phyloP scores from a whole-genome alignment of 768 basidiomycete genomes.

The Agaricus blazei region DNA sequence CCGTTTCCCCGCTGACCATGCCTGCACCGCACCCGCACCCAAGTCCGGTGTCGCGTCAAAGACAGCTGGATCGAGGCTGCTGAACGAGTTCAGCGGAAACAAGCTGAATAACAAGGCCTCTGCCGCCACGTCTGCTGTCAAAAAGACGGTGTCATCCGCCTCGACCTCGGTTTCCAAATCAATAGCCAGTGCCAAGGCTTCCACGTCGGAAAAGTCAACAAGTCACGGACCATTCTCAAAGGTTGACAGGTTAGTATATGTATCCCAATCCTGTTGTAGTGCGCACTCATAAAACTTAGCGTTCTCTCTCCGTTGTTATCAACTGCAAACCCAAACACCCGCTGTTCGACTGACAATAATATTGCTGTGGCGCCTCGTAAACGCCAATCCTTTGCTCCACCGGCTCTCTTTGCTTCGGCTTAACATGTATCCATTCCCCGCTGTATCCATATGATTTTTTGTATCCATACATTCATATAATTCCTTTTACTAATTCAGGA shows the following conservation, averaged over 20 bases:
- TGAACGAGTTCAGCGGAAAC: constrained; percentile 36
- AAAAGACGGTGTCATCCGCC: constrained; percentile 7
- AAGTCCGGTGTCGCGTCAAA: constrained; percentile 11
- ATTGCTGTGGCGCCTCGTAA: constrained; percentile 30
- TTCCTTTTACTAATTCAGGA: constrained; percentile 34
- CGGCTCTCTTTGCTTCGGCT: constrained; percentile 60
- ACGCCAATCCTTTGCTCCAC: constrained; percentile 55
- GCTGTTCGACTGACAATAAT: constrained; percentile 15
- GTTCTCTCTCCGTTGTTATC: constrained; percentile 21
- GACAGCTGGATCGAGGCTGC: constrained; percentile 13
- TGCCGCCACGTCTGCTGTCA: constrained; percentile 22
- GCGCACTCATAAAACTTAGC: constrained; percentile 68
- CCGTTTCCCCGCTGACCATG: constrained; percentile 74
- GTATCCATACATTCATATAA: constrained; percentile 15
- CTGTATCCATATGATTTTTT: constrained; percentile 21
- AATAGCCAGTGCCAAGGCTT: constrained; percentile 20
- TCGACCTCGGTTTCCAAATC: constrained; percentile 24
- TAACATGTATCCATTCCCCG: constrained; percentile 33
- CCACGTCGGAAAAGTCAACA: constrained; percentile 17
- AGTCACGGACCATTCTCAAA: constrained; percentile 35
- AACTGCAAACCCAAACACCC: constrained; percentile 14
- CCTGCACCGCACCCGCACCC: constrained; percentile 32
- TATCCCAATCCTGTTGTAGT: constrained; percentile 27
- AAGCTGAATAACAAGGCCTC: constrained; percentile 34
- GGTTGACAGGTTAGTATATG: constrained; percentile 59